A percentile compares a stretch with the other conserved stretches of the same genome.
Evolutionary conservation across 768 basidiomycete species (phyloP).

Genomic region (Amanita phalloides): DNA sequence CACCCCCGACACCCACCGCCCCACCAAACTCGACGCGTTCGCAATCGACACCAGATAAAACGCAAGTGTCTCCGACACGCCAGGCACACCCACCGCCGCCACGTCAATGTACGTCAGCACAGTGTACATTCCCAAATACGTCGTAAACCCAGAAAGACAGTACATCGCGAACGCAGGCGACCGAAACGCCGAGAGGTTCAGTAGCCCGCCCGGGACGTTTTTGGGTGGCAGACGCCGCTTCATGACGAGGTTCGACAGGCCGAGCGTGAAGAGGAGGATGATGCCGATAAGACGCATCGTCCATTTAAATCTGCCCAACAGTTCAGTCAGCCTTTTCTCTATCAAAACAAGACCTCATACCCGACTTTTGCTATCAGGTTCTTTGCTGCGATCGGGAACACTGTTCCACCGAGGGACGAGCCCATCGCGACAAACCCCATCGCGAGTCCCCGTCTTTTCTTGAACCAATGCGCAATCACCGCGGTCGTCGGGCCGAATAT

Average conservation of each 20-base stretch:
- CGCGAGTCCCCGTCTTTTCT: slow-evolving; percentile 44
- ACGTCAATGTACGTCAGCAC: slow-evolving; percentile 62
- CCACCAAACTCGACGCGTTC: slow-evolving; percentile 55
- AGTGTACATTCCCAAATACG: slow-evolving; percentile 69
- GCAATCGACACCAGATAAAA: slow-evolving; percentile 62
- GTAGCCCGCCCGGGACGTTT: slow-evolving; percentile 42
- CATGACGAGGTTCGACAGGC: slow-evolving; percentile 39
- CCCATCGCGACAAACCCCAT: slow-evolving; percentile 58
- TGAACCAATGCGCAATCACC: slow-evolving; percentile 67
- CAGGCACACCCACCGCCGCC: slow-evolving; percentile 36
- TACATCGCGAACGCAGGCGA: slow-evolving; percentile 45
- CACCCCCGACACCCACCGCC: slow-evolving; percentile 43
- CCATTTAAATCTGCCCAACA: slow-evolving; percentile 56
- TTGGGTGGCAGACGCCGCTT: slow-evolving; percentile 45
- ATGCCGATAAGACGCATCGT: slow-evolving; percentile 65
- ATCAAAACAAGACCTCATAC: slow-evolving; percentile 14
- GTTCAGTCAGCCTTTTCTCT: background rate
- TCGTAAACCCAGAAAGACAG: slow-evolving; percentile 41
- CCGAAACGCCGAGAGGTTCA: slow-evolving; percentile 44
- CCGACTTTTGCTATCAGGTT: slow-evolving; percentile 39
- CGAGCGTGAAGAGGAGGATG: slow-evolving; percentile 41
- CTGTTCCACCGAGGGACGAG: slow-evolving; percentile 56
- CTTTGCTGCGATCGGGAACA: slow-evolving; percentile 53
- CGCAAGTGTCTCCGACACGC: slow-evolving; percentile 37
- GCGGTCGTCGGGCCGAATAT: slow-evolving; percentile 54